Evolutionary conservation across 768 basidiomycete genomes (phyloP).

Genomic region (Leccinum disarticulatum): DNA sequence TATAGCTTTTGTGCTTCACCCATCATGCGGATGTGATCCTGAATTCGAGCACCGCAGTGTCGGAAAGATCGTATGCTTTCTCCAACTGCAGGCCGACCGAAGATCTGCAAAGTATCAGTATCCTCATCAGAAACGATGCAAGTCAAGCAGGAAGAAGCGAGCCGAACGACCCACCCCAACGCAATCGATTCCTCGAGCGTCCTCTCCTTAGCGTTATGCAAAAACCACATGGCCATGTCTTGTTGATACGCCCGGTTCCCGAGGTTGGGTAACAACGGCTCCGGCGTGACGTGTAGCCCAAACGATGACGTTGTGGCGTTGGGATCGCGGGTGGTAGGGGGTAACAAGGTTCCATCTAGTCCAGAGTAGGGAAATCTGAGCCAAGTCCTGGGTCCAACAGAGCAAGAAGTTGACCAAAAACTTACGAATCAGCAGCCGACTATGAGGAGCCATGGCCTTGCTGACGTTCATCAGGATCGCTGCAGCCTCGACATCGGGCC

Average conservation of each 20-base stretch:
- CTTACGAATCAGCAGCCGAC: slow-evolving; percentile 37
- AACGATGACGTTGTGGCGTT: not conserved
- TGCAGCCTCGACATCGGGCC: slow-evolving; percentile 35
- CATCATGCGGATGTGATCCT: not conserved
- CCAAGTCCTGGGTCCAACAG: not conserved
- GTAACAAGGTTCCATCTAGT: slow-evolving; percentile 24
- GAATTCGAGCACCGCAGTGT: not conserved
- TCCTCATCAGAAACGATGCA: not conserved
- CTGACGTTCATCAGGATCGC: slow-evolving; percentile 32
- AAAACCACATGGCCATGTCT: slow-evolving; percentile 48
- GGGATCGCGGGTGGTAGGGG: slow-evolving; percentile 7
- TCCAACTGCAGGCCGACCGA: not conserved
- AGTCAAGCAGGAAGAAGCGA: not conserved
- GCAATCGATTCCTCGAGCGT: slow-evolving; percentile 23
- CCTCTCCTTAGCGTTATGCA: slow-evolving; percentile 44
- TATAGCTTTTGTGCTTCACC: not conserved
- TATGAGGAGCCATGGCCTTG: slow-evolving; percentile 29
- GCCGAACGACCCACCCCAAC: not conserved
- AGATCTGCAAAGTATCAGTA: not conserved
- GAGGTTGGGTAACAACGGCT: slow-evolving; percentile 48
- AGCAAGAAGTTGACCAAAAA: not conserved
- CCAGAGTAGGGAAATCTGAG: not conserved
- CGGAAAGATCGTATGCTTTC: not conserved
- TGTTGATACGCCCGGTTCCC: slow-evolving; percentile 44
- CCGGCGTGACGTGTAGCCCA: slow-evolving; percentile 34